These are phyloP conservation scores for Rhodomyrtus tomentosa DNA, from an alignment of 345 rosid species.

Conservation along the genomic window DNA sequence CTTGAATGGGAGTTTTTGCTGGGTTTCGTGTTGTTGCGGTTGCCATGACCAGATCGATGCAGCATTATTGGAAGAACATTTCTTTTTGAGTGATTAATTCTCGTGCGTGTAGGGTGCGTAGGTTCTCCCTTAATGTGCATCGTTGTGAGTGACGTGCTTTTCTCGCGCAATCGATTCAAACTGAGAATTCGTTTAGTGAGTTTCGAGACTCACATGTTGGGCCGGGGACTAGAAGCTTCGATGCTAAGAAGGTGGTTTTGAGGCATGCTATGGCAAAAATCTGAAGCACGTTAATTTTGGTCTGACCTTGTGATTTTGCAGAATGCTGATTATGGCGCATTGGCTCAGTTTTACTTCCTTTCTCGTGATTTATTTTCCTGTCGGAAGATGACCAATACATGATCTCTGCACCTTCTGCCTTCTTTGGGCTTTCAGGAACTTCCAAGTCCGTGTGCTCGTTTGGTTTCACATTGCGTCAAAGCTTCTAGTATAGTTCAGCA, in stretches of 20 bases:
- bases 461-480: background rate
- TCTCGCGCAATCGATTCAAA: background rate
- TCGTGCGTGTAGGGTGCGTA: background rate
- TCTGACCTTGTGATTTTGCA: background rate
- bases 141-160: background rate
- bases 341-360: background rate
- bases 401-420: background rate
- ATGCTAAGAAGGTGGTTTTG: background rate
- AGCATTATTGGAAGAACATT: background rate
- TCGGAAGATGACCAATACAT: background rate
- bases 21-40: background rate
- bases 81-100: background rate
- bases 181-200: background rate
- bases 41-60: background rate
- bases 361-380: background rate
- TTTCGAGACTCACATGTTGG: background rate
- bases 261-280: background rate
- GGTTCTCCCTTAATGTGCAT: background rate
- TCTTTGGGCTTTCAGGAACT: background rate
- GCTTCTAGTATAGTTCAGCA: background rate
- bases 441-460: background rate
- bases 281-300: background rate
- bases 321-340: background rate
- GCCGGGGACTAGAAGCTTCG: background rate
- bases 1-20: background rate